Conservation (phyloP, 2,329 filamentous ascomycete genomes). For the Pseudogymnoascus sp. region DNA sequence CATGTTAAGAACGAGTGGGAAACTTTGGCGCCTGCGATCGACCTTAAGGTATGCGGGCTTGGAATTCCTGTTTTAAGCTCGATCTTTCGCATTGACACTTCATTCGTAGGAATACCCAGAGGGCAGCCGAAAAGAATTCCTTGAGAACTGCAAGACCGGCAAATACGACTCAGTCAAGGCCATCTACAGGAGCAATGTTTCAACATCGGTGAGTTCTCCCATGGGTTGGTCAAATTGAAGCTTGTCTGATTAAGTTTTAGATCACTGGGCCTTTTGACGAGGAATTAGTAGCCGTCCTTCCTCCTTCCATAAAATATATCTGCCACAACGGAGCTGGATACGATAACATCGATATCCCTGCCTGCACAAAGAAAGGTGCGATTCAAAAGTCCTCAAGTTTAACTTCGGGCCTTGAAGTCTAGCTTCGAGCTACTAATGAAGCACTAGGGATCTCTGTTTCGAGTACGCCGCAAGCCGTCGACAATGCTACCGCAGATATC, state of each 20-base stretch:
- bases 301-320: slow-evolving; percentile 44
- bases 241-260: slow-evolving; percentile 11
- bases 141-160: slow-evolving; percentile 57
- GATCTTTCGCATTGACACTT: not conserved
- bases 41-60: slow-evolving; percentile 6
- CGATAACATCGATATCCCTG: slow-evolving; percentile 65
- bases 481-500: slow-evolving; percentile 72
- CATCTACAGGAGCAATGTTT: slow-evolving; percentile 64
- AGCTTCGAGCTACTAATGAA: not conserved
- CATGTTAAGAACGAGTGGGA: slow-evolving; percentile 24
- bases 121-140: slow-evolving; percentile 55
- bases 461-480: slow-evolving; percentile 66
- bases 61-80: not conserved
- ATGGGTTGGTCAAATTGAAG: not conserved
- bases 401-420: not conserved
- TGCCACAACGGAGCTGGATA: slow-evolving; percentile 68
- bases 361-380: slow-evolving; percentile 47
- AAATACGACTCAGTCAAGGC: slow-evolving; percentile 55
- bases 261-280: slow-evolving; percentile 62
- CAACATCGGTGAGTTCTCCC: slow-evolving; percentile 37
- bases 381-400: slow-evolving; percentile 42
- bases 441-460: slow-evolving; percentile 51
- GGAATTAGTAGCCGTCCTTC: slow-evolving; percentile 53
- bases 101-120: slow-evolving; percentile 28
- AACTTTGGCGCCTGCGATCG: slow-evolving; percentile 8